phyloP scores from a whole-genome alignment of 441 rosid genomes.

The Mallotus japonicus region DNA sequence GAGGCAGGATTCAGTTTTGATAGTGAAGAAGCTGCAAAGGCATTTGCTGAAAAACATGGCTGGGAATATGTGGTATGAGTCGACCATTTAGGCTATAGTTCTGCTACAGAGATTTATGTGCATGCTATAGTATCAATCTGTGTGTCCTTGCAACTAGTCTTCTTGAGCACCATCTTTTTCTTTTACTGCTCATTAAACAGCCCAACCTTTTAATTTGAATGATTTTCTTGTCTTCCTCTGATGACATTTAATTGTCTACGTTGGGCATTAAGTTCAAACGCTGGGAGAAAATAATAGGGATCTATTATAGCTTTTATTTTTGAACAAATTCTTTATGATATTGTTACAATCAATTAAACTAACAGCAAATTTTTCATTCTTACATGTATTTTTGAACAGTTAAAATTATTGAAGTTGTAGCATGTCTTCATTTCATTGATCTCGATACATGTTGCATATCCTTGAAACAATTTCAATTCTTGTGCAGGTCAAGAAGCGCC shows the following conservation, averaged over 20 bases:
- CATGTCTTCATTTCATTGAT: slow-evolving; percentile 9
- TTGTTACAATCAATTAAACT: not conserved
- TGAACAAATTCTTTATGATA: too few relatives aligned
- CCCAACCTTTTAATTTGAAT: not conserved
- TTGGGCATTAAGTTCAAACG: too few relatives aligned
- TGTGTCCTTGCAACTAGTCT: not conserved
- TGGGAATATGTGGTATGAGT: slow-evolving; percentile 73
- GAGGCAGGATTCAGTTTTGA: slow-evolving; percentile 74
- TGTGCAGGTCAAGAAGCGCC: slow-evolving; percentile 52
- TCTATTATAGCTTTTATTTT: not conserved
- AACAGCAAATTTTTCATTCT: not conserved
- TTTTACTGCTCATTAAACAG: too few relatives aligned
- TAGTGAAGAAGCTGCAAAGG: slow-evolving; percentile 69
- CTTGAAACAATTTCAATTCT: not conserved
- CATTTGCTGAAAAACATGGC: slow-evolving; percentile 82
- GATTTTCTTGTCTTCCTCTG: not conserved
- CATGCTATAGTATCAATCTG: too few relatives aligned
- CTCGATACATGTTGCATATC: not conserved
- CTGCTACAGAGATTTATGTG: too few relatives aligned
- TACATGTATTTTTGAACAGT: not conserved
- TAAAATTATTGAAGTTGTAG: not conserved
- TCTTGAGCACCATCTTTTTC: not conserved
- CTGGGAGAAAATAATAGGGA: too few relatives aligned
- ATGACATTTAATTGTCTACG: not conserved
- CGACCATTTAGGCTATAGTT: not conserved